Evolutionary conservation across 2,329 filamentous ascomycete genomes (phyloP), one percentile per base, ranked within the genome.

Genomic region (Helicocarpus griseus): DNA sequence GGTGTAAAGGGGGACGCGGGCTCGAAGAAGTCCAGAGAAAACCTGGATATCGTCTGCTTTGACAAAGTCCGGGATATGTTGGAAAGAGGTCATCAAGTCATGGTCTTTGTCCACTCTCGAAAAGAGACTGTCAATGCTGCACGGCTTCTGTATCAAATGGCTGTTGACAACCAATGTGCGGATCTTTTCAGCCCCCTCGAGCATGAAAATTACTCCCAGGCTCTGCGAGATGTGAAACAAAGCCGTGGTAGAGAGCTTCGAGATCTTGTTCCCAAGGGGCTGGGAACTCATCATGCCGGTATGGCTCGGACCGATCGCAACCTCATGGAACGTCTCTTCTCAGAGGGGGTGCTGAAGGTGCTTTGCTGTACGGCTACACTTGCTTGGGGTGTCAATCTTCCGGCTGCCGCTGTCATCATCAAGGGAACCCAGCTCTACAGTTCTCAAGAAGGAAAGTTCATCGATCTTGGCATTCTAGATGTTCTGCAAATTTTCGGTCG

Each of bases 351-450:
- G n/a, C 80, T 97, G 60, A 95, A 93, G 67, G 90, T 98, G 0
- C 83, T 98, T 21, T 97, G 91, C 76, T 98, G 94, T 81, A 98
- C 93, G 2, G 93, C 93, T 9, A 98, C 93, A 1, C 77, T 98
- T 24, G 93, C 93, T 0, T 98, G 93, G 93, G 93, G 93, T 82
- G 91, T 98, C 65, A 98, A 98, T 69, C 80, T 98, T 69, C 93
- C 93, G 0, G 93, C 93, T 31, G 93, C 93, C 0, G 94, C 93
- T 0, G 93, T 98, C 48, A 80, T 98, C 49, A 98, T 98, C 77
- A 98, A 98, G 67, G 93, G 93, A 14, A 98, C 93, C 0, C 91
- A 97, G 64, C 81, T 98, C 0, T 98, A 98, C 71, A 97, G 90
- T 65, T 85, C 93, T 0, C 88, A 96, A 65, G 91, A 95, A 49